Evolutionary conservation across 495 filamentous ascomycete genomes (phyloP).

Genomic region (Penicillium lividum): DNA sequence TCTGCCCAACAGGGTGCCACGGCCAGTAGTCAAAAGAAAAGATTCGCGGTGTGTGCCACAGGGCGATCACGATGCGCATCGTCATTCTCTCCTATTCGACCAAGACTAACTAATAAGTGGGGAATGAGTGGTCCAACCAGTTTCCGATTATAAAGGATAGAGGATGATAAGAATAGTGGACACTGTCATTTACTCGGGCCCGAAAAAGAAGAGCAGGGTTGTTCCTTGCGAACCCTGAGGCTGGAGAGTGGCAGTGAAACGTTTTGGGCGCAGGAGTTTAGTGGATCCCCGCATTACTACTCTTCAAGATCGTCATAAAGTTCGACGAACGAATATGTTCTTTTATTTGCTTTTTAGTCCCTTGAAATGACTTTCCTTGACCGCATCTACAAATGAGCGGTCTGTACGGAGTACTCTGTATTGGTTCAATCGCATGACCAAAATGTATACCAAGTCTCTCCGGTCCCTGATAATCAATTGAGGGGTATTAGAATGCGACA

Average conservation of each 20-base stretch:
- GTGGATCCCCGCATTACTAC: slow-evolving; percentile 17
- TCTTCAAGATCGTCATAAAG: slow-evolving; percentile 19
- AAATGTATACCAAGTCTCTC: background rate
- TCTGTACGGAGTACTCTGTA: slow-evolving; percentile 1
- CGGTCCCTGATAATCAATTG: background rate
- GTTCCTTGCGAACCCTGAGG: slow-evolving; percentile 16
- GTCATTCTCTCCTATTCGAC: slow-evolving; percentile 28
- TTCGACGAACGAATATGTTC: slow-evolving; percentile 4
- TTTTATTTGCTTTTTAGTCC: background rate
- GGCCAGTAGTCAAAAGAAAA: slow-evolving; percentile 11
- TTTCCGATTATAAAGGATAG: background rate
- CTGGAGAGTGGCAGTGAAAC: slow-evolving; percentile 32
- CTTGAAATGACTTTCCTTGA: background rate
- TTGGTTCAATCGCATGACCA: background rate
- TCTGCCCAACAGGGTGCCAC: slow-evolving; percentile 20
- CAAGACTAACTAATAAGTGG: slow-evolving; percentile 5
- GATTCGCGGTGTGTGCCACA: slow-evolving; percentile 21
- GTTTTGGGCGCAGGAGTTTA: slow-evolving; percentile 21
- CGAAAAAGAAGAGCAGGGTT: slow-evolving; percentile 1
- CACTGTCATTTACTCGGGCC: slow-evolving; percentile 16
- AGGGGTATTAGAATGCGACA: slow-evolving; percentile 9
- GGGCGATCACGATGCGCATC: slow-evolving; percentile 30
- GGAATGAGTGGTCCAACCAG: slow-evolving; percentile 8
- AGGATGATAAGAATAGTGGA: slow-evolving; percentile 3
- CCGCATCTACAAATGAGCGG: slow-evolving; percentile 11